Evolutionary conservation across 202 grass and related monocot genomes (phyloP), one percentile per base, ranked within the genome.

Genomic region (Saccharum hybrid): DNA sequence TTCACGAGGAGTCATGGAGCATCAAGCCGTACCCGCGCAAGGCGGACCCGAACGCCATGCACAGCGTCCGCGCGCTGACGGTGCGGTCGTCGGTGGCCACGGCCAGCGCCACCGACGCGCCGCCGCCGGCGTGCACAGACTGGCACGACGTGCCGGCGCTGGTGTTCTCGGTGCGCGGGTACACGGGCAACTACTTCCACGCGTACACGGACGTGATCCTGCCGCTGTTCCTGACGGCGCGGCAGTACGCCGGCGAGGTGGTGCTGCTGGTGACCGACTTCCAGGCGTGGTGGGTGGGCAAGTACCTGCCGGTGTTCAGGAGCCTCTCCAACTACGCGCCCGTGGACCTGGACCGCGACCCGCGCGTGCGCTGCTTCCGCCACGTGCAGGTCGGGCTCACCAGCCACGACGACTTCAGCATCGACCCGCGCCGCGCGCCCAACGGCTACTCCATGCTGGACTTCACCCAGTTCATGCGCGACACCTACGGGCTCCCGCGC

Each of bases 121-220:
- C 46, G 46, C 3, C 49, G 38, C 83, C 78, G 18, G 56, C 61
- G 16, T 98, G 96, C 86, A 65, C 66, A 13, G 80, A 80, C 10
- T 81, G 73, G 10, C 82, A 91, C 78, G 83, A 81, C 60, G 86
- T 96, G 52, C 93, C 93, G 18, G 93, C 78, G 16, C 46, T 99
- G 6, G 57, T 99, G 15, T 99, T 99, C 82, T 99, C 96, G 21
- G 91, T 85, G 67, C 86, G 86, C 13, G 96, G 96, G 10, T 95
- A 94, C 91, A 80, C 79, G 2, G 96, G 96, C 39, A 99, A 99
- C 86, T 96, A 90, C 89, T 99, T 96, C 89, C 96, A 99, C 76
- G 96, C 90, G 65, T 99, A 84, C 81, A 92, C 96, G 4, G 96
- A 99, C 71, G 89, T 99, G n/a, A 52, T 99, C 61, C 74, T 99